Base-by-base conservation (phyloP, 192 early-diverging fungal species). In the Umbelopsis vinacea region DNA sequence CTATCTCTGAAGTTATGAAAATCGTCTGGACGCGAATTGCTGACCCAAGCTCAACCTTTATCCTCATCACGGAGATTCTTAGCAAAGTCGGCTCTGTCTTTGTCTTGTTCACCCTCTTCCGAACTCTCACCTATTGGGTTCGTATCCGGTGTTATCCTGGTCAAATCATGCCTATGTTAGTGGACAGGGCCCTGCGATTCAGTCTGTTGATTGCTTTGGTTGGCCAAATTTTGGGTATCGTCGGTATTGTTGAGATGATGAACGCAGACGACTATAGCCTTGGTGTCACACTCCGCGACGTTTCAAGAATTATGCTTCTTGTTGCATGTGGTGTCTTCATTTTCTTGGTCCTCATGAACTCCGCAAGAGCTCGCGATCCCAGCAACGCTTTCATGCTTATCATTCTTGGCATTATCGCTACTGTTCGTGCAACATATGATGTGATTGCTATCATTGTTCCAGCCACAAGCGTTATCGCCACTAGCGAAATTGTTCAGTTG, bases 31-130 rank as follows among this genome's bases (percentile, higher is more conserved):
- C 33, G 17, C 57, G 19, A 14, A 63, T 26, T 6, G 33, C 17
- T 29, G 12, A 63, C 37, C 57, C 57, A 14, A 63, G 29, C 14
- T 10, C 33, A 17, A 35, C 15, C 7, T 63, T 63, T 63, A 63
- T 63, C 33, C 33, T 33, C 11, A 29, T 35, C 11, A 37, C 57
- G 2, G 33, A 37, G 19, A n/a, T 63, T 33, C 26, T 63, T 10
- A 35, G 15, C 24, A 63, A 63, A 37, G 8, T 63, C 26, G 57
- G 57, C 11, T 63, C 57, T 37, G 33, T 63, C 26, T 63, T 63
- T n/a, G 33, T 63, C 6, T 29, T 63, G 2, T n/a, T 63, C 17
- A 35, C 29, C 29, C 15, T 63, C 3, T 63, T 35, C 33, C 57
- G 57, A 10, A 29, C 33, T 4, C 33, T 63, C 19, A 37, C 11